Conservation (phyloP, 139 green algal genomes). For the Chlamydomonas urium region DNA sequence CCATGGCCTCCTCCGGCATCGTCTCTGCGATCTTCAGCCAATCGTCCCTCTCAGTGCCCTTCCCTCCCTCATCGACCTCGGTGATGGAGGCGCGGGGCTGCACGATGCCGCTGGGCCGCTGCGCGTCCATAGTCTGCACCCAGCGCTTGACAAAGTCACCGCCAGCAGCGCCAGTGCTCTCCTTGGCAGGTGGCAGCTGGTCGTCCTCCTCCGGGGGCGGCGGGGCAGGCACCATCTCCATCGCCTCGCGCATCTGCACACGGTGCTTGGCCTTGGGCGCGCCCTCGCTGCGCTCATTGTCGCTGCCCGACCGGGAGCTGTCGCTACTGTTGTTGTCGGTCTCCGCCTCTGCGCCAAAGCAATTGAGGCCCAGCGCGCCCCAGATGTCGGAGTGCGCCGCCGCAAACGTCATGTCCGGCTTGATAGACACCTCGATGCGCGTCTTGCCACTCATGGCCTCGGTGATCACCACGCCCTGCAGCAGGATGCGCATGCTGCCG, state of each 20-base stretch:
- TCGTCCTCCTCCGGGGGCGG: too few relatives aligned
- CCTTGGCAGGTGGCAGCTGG: too few relatives aligned
- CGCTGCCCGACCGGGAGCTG: too few relatives aligned
- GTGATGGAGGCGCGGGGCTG: background rate
- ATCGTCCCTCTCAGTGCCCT: background rate
- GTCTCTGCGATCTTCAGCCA: background rate
- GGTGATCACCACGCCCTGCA: conserved; percentile 14
- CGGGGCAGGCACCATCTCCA: too few relatives aligned
- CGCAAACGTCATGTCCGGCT: conserved; percentile 12
- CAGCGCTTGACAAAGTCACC: too few relatives aligned
- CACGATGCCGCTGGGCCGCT: too few relatives aligned
- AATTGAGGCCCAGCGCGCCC: conserved; percentile 19
- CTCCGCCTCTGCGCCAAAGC: background rate
- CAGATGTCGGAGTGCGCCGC: conserved; percentile 12
- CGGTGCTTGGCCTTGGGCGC: too few relatives aligned
- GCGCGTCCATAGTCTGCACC: too few relatives aligned
- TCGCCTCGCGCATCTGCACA: too few relatives aligned
- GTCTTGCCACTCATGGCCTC: background rate
- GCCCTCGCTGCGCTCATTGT: too few relatives aligned
- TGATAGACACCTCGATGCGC: conserved; percentile 10
- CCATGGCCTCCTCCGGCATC: conserved; percentile 2
- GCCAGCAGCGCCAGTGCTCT: background rate
- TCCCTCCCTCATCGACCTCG: background rate
- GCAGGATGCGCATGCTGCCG: conserved; percentile 12
- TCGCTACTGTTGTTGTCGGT: too few relatives aligned